These are phyloP conservation scores for Amaranthus tricolor DNA, from an alignment of 179 eudicot species.

Conservation along the genomic window DNA sequence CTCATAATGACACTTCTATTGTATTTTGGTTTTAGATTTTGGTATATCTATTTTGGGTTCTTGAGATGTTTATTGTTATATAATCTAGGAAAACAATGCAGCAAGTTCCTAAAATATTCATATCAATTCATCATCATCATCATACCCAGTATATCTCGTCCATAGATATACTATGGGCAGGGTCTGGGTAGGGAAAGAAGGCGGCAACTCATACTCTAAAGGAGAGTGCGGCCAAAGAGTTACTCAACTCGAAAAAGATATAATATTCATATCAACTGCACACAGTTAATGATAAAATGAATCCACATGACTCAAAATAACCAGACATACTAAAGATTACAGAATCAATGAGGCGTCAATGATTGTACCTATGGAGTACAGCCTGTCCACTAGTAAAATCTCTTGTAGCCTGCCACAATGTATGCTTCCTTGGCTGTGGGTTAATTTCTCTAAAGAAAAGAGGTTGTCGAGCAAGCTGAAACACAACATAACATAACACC, in stretches of 20 bases:
- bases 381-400: slow-evolving; percentile 96
- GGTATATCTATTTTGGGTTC: too few species aligned
- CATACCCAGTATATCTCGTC: too few species aligned
- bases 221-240: too few species aligned
- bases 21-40: too few species aligned
- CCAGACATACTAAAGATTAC: background rate
- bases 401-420: slow-evolving; percentile 93
- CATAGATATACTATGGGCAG: too few species aligned
- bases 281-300: background rate
- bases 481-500: slow-evolving; percentile 17
- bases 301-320: background rate
- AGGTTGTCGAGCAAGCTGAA: slow-evolving; percentile 81
- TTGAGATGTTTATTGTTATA: background rate
- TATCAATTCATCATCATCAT: too few species aligned
- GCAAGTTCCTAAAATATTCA: too few species aligned
- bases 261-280: too few species aligned
- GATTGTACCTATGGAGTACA: slow-evolving; percentile 57
- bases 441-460: slow-evolving; percentile 93
- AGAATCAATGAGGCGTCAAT: background rate
- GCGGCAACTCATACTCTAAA: too few species aligned
- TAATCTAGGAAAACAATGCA: background rate
- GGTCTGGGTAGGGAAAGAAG: too few species aligned
- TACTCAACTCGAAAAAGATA: too few species aligned
- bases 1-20: too few species aligned
- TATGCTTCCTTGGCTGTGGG: slow-evolving; percentile 97